Base-by-base conservation (phyloP, 179 eudicot genomes). In the Nepenthes alata region DNA sequence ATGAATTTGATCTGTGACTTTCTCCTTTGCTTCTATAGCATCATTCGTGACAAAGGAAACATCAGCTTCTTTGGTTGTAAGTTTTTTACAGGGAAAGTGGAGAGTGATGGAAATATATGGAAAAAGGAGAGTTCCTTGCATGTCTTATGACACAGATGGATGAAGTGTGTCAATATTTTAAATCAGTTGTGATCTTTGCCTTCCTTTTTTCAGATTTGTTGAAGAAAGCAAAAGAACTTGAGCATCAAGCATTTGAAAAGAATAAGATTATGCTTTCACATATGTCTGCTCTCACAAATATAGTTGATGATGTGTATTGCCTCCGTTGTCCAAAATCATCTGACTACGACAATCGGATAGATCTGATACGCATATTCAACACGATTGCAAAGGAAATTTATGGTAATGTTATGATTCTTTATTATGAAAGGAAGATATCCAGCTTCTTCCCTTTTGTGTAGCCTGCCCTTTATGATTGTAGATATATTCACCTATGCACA, bases 321-420 rank as follows among this genome's bases (percentile, higher is more conserved):
- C 59, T 15, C 59, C 70, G 67, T 10, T 69, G 83, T 39, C 97
- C 97, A 59, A 76, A 67, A 63, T 64, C 71, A 65, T 61, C 59
- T 35, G 97, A 90, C 60, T 88, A 87, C 71, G 74, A 66, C 54
- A 68, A 47, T 63, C 82, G 97, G 61, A 74, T 66, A 62, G 81
- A 85, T 70, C 61, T 90, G 66, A 63, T 90, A 63, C 80, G 83
- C 51, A 75, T 81, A 50, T 83, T 90, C 60, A 90, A 85, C 72
- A 79, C 64, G 15, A 85, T 90, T 13, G 82, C 95, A 57, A 85
- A 63, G 67, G 95, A 90, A 69, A 62, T 85, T 14, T 87, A 75
- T 72, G 95, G 97, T 87, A 85, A 68, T 53, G 11, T 53, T 45
- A 53, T 57, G 35, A 47, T 53, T 44, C 34, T 34, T n/a, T 55